A percentile compares a stretch with the other conserved stretches of the same genome.
Evolutionary conservation across 2,329 filamentous ascomycete genomes (phyloP).

Genomic region (Penicillium brevicompactum): DNA sequence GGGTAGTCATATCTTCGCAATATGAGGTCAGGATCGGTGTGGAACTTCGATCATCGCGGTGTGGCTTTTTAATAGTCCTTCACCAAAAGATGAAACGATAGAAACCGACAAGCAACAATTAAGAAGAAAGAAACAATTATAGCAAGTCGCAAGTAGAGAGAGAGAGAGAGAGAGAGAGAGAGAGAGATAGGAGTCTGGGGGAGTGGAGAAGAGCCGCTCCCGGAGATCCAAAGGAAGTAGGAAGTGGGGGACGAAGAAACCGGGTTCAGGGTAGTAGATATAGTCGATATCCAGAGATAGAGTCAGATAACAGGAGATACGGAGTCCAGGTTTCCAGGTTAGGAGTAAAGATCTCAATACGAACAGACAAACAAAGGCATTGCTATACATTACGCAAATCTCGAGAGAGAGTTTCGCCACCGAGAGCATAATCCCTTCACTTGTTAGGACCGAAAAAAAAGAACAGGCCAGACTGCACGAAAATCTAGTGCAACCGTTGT

Average conservation of each 20-base stretch:
- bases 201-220: background rate
- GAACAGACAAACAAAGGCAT: too few relatives aligned
- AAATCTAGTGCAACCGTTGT: background rate
- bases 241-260: background rate
- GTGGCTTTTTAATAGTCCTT: background rate
- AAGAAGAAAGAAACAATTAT: too few relatives aligned
- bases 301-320: too few relatives aligned
- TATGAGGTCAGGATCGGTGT: background rate
- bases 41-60: background rate
- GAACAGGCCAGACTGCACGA: conserved; percentile 11
- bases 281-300: too few relatives aligned
- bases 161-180: background rate
- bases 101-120: too few relatives aligned
- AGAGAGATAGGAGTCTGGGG: background rate
- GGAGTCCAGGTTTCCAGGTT: too few relatives aligned
- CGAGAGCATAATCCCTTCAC: too few relatives aligned
- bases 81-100: too few relatives aligned
- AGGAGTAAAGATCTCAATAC: too few relatives aligned
- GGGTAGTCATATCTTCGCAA: conserved; percentile 36
- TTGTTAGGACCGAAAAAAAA: background rate
- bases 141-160: background rate
- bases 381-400: too few relatives aligned
- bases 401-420: background rate
- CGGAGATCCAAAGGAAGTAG: background rate
- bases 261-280: too few relatives aligned